Evolutionary conservation across 495 filamentous ascomycete genomes (phyloP).

Genomic region (Cenococcum geophilum): DNA sequence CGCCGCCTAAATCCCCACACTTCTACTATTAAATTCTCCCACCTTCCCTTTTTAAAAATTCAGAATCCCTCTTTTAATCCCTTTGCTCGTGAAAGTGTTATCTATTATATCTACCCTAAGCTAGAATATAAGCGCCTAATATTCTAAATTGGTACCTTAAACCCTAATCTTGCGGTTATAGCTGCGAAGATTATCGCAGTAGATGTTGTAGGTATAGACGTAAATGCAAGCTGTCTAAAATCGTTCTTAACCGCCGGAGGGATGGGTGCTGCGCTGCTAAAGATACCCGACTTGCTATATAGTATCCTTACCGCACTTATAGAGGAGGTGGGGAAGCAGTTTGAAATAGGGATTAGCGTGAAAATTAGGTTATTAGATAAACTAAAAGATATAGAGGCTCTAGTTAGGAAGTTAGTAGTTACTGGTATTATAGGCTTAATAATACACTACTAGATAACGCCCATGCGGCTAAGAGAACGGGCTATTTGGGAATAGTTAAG

Average conservation of each 20-base stretch:
- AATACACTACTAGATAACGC: slow-evolving; percentile 89
- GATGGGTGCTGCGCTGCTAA: slow-evolving; percentile 89
- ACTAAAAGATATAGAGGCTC: slow-evolving; percentile 57
- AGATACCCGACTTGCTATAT: slow-evolving; percentile 72
- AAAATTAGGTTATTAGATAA: slow-evolving; percentile 88
- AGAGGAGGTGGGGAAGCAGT: slow-evolving; percentile 62
- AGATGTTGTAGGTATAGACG: slow-evolving; percentile 89
- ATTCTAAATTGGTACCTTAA: slow-evolving; percentile 85
- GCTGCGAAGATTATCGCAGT: slow-evolving; percentile 75
- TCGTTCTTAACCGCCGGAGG: slow-evolving; percentile 86
- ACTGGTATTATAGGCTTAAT: slow-evolving; percentile 92
- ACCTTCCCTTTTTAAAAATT: slow-evolving; percentile 66
- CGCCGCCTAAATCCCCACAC: slow-evolving; percentile 68
- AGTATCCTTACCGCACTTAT: slow-evolving; percentile 78
- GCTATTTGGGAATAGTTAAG: slow-evolving; percentile 79
- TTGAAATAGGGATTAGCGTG: slow-evolving; percentile 84
- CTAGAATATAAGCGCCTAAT: slow-evolving; percentile 67
- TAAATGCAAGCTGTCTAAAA: slow-evolving; percentile 96
- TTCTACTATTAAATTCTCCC: slow-evolving; percentile 73
- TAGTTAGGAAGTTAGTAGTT: slow-evolving; percentile 66
- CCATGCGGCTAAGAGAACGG: slow-evolving; percentile 83
- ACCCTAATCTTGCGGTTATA: slow-evolving; percentile 71
- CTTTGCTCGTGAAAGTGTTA: slow-evolving; percentile 57
- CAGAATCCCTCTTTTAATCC: slow-evolving; percentile 38
- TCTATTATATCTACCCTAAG: slow-evolving; percentile 75